phyloP scores from a whole-genome alignment of 805 yeast species.

The Kuraishia capsulata region DNA sequence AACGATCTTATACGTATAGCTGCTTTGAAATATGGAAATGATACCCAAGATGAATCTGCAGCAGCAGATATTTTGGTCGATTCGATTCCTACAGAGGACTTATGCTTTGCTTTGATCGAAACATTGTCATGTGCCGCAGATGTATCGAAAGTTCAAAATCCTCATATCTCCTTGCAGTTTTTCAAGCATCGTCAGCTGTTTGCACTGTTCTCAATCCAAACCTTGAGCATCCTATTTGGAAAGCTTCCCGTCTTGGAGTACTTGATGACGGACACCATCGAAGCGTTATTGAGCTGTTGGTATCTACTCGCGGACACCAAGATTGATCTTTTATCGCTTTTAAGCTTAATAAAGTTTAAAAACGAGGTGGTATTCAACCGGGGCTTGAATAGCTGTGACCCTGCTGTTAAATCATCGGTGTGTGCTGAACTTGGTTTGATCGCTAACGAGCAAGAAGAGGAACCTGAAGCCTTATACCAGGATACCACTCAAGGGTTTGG shows the following conservation, averaged over 20 bases:
- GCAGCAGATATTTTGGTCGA: slow-evolving; percentile 6
- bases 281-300: not conserved
- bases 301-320: not conserved
- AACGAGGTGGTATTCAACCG: not conserved
- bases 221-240: not conserved
- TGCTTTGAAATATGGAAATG: slow-evolving; percentile 9
- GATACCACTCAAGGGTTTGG: slow-evolving; percentile 2
- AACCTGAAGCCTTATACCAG: not conserved
- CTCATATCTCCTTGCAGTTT: slow-evolving; percentile 19
- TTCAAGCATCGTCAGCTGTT: slow-evolving; percentile 10
- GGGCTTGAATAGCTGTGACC: not conserved
- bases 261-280: not conserved
- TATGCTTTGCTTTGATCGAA: slow-evolving; percentile 14
- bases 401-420: not conserved
- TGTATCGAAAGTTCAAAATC: slow-evolving; percentile 16
- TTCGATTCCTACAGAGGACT: slow-evolving; percentile 12
- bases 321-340: not conserved
- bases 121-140: slow-evolving; percentile 14
- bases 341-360: not conserved
- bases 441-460: not conserved
- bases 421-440: not conserved
- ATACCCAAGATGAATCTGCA: slow-evolving; percentile 1
- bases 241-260: not conserved
- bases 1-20: slow-evolving; percentile 18
- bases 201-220: not conserved